These are phyloP conservation scores for Cinchona pubescens DNA, from an alignment of 257 asterid species.

Conservation along the genomic window DNA sequence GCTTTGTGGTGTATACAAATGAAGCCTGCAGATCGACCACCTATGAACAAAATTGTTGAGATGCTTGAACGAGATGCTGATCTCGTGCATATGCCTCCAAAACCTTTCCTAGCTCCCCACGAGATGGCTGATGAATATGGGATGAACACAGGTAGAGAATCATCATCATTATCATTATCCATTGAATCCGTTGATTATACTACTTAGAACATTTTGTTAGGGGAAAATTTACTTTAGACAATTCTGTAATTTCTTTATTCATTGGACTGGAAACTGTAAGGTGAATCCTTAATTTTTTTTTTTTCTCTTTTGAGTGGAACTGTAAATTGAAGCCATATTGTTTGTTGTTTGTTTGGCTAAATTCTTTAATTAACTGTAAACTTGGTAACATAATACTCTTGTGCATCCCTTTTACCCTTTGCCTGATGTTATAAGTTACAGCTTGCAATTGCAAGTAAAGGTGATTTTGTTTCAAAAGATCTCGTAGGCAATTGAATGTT, in stretches of 20 bases:
- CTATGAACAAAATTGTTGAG: constrained; percentile 41
- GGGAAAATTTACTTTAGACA: too few species aligned
- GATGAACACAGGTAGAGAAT: background rate
- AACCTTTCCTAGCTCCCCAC: constrained; percentile 27
- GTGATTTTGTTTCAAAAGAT: too few species aligned
- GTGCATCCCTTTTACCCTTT: background rate
- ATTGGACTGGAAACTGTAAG: background rate
- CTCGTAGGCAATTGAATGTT: background rate
- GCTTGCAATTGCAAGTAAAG: background rate
- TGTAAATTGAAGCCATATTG: background rate
- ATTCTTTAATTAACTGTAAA: too few species aligned
- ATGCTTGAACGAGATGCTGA: constrained; percentile 50
- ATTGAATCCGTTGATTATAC: background rate
- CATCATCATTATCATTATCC: constrained; percentile 1
- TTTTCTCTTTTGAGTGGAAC: background rate
- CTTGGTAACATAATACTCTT: background rate
- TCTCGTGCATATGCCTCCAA: constrained; percentile 39
- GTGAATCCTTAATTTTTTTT: too few species aligned
- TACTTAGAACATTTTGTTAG: background rate
- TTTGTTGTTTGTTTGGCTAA: background rate
- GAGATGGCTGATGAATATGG: constrained; percentile 22
- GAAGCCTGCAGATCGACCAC: constrained; percentile 41
- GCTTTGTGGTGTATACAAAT: constrained; percentile 61
- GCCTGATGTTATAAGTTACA: background rate
- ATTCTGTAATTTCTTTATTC: background rate